A percentile compares a stretch with the other conserved stretches of the same genome.
These are phyloP conservation scores for Plenodomus lindquistii DNA, from an alignment of 2,329 filamentous ascomycete genomes.

Conservation along the genomic window DNA sequence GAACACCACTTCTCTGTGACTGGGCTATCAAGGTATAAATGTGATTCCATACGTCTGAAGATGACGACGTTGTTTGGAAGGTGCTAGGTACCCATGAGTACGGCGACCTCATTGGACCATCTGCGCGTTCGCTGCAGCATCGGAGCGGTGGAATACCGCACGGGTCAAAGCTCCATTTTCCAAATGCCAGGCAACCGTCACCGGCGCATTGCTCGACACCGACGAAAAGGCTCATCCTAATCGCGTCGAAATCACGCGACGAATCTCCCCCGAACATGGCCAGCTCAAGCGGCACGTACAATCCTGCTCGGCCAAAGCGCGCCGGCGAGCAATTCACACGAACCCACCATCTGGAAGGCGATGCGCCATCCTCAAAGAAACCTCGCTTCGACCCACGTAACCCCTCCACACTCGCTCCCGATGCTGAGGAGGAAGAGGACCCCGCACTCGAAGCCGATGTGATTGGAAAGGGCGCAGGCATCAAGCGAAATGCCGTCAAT, in stretches of 20 bases:
- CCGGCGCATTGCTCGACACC: constrained; percentile 1
- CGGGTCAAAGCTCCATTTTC: constrained; percentile 27
- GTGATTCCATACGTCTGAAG: background rate
- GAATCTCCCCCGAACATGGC: constrained; percentile 22
- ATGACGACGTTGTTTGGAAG: background rate
- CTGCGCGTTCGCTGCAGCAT: constrained; percentile 13
- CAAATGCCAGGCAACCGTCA: constrained; percentile 17
- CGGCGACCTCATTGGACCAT: constrained; percentile 6
- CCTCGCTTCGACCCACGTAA: constrained; percentile 94
- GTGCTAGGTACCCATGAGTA: constrained; percentile 10
- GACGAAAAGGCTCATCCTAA: background rate
- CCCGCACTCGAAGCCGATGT: constrained; percentile 87
- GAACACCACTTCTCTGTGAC: background rate
- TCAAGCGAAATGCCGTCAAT: constrained; percentile 92
- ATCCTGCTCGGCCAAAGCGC: constrained; percentile 77
- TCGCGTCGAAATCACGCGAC: background rate
- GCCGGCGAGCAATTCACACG: constrained; percentile 80
- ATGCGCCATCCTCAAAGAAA: constrained; percentile 67
- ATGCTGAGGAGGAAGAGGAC: constrained; percentile 74
- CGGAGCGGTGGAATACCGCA: constrained; percentile 7
- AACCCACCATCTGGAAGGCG: constrained; percentile 66
- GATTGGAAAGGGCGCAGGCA: constrained; percentile 73
- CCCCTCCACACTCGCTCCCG: constrained; percentile 85
- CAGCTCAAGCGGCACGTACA: constrained; percentile 31
- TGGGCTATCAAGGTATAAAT: background rate